Evolutionary conservation across 2,329 filamentous ascomycete species (phyloP), one percentile per base, ranked within the genome.

Genomic region (Botrytis aclada): DNA sequence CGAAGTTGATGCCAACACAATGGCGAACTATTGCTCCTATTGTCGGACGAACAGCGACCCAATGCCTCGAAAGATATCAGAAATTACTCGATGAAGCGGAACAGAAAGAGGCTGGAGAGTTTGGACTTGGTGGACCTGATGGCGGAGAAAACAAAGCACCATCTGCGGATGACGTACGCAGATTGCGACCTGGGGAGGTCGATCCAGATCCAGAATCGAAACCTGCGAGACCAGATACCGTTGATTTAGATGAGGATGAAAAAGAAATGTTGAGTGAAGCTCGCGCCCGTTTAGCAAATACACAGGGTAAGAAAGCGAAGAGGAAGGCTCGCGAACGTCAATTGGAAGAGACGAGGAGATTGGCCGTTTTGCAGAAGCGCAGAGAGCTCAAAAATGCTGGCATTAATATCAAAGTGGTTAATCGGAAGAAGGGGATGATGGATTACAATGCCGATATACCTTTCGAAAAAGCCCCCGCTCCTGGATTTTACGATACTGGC

Each of bases 191-290:
- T 9, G 96, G 96, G 77, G 96, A 99, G 84, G 88, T 98, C 74
- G 96, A 99, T 79, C 95, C 95, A n/a, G 95, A 98, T 80, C 94
- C 96, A 16, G 96, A 99, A 83, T 96, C 93, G 78, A 98, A 98
- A 82, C 96, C 96, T 72, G 96, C 96, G 51, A 88, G 95, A 74
- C 96, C 96, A 56, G 96, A 99, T 82, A 98, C 96, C 9, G 96
- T 99, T 81, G 96, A 99, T 83, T 90, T 99, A 79, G 96, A 99
- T 81, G 96, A 99, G 82, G 96, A 99, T 81, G 96, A 99, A 83
- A 98, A 99, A 85, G 96, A 99, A 83, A 99, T 99, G 96, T 84
- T 99, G 80, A 98, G 95, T 81, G 96, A 99, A 84, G 96, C 96
- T 77, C 93, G 96, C 81, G 96, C 96, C 72, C 94, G 96, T 84